A percentile compares a stretch with the other conserved stretches of the same genome.
phyloP scores from a whole-genome alignment of 805 yeast genomes.

The Kuraishia piskuri region DNA sequence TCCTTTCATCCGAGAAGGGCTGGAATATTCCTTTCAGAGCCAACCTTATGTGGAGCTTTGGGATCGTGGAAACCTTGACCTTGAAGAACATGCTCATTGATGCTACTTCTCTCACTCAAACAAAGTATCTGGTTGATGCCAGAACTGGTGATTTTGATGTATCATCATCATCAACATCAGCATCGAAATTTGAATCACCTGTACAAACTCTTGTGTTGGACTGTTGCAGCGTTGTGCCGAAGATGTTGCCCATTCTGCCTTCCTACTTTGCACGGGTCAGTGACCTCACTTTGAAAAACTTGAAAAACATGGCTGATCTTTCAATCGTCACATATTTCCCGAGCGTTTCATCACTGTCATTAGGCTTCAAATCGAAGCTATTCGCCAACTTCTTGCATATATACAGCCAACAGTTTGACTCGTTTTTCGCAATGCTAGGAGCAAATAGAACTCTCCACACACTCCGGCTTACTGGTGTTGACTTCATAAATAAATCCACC shows the following conservation, averaged over 20 bases:
- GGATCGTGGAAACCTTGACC: slow-evolving; percentile 32
- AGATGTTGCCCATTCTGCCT: slow-evolving; percentile 15
- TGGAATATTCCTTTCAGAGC: slow-evolving; percentile 46
- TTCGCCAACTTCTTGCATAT: slow-evolving; percentile 17
- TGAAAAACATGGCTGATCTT: slow-evolving; percentile 36
- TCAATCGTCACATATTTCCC: slow-evolving; percentile 39
- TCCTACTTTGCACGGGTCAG: slow-evolving; percentile 32
- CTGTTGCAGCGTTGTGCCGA: slow-evolving; percentile 4
- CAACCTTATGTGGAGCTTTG: slow-evolving; percentile 37
- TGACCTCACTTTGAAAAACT: slow-evolving; percentile 26
- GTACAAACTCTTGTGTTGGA: slow-evolving; percentile 6
- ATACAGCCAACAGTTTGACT: slow-evolving; percentile 3
- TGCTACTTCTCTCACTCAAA: slow-evolving; percentile 25
- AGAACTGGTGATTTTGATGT: background rate
- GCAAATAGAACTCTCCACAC: background rate
- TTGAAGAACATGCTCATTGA: slow-evolving; percentile 42
- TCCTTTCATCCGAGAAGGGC: slow-evolving; percentile 33
- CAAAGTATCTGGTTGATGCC: slow-evolving; percentile 4
- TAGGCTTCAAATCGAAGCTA: slow-evolving; percentile 42
- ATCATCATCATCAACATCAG: background rate
- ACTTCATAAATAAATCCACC: slow-evolving; percentile 3
- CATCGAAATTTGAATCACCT: slow-evolving; percentile 9
- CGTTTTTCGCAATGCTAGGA: slow-evolving; percentile 3
- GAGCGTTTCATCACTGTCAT: slow-evolving; percentile 25
- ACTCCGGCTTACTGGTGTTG: slow-evolving; percentile 1